Base-by-base conservation (phyloP, 2,329 filamentous ascomycete species). In the Blumeriella jaapii region DNA sequence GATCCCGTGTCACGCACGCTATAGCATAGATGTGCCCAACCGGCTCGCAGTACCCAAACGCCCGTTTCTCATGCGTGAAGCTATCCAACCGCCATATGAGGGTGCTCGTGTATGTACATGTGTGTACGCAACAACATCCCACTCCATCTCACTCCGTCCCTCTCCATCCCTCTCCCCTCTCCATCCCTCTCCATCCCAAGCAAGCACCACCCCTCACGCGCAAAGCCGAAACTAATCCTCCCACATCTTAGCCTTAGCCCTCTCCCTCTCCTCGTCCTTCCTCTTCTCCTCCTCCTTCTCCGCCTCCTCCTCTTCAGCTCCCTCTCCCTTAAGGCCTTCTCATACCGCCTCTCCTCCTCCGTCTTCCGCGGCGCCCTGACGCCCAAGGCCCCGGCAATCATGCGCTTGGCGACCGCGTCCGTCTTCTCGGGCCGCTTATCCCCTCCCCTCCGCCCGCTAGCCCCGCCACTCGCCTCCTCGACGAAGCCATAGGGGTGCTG, bases 351-450 rank as follows among this genome's bases (percentile, higher is more conserved):
- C 66, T 94, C 82, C 61, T 95, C 87, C 44, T 93, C 85, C 1
- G 85, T 95, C 57, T 78, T 72, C 62, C 74, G 80, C 19, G 85
- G 84, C 20, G 78, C 75, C 52, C 78, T 75, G 36, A 95, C 72
- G 1, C 91, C 91, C 46, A 96, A 62, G 0, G 83, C 86, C 3
- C 82, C 82, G 1, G 85, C 86, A 56, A 98, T 96, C 72, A 98
- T 69, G 40, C 91, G 69, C 42, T 82, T 74, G 4, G 91, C 91
- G 24, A 93, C 85, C 1, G 86, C 84, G 42, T 93, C 93, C 43
- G 87, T 93, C 66, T 94, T 98, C 61, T 94, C 87, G 0, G 86
- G 89, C 24, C n/a, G n/a, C n/a, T n/a, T n/a, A n/a, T n/a, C n/a
- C n/a, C n/a, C 82, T 64, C 37, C 49, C 49, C 49, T 5, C 29